Evolutionary conservation across 331 rosid species (phyloP).

Genomic region (Erythrophleum ivorense): DNA sequence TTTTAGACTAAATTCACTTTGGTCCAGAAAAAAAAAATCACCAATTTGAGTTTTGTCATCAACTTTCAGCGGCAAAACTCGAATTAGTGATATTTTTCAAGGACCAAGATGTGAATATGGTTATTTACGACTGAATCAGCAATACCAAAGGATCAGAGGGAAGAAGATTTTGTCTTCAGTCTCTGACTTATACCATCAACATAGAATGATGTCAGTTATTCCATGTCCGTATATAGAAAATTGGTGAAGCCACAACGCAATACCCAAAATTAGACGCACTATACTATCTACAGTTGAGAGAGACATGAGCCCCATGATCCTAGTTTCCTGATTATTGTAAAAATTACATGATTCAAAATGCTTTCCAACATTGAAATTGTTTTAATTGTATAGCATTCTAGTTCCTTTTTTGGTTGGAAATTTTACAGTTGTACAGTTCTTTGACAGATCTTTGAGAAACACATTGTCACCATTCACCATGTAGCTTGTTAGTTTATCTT

Average conservation of each 20-base stretch:
- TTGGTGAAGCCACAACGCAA: slow-evolving; percentile 56
- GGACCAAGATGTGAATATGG: slow-evolving; percentile 6
- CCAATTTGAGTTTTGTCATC: not conserved
- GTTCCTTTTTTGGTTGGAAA: slow-evolving; percentile 23
- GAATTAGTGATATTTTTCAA: not conserved
- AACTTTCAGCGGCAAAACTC: slow-evolving; percentile 1
- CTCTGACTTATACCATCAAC: slow-evolving; percentile 63
- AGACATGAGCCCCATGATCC: slow-evolving; percentile 41
- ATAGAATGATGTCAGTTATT: slow-evolving; percentile 39
- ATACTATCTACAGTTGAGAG: slow-evolving; percentile 48
- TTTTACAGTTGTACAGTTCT: not conserved
- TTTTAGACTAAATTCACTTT: slow-evolving; percentile 35
- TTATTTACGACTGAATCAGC: slow-evolving; percentile 41
- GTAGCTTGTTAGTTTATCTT: not conserved
- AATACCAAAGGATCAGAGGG: slow-evolving; percentile 68
- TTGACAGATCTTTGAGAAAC: not conserved
- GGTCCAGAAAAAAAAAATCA: not conserved
- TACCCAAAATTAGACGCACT: slow-evolving; percentile 42
- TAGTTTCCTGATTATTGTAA: slow-evolving; percentile 42
- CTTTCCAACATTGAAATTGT: slow-evolving; percentile 30
- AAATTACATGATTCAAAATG: slow-evolving; percentile 8
- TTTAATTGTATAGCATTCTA: slow-evolving; percentile 19
- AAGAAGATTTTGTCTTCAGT: slow-evolving; percentile 99
- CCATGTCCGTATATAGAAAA: slow-evolving; percentile 64
- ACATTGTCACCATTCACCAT: not conserved